Percentiles rank a stretch among this genome's conserved stretches.
Conservation (phyloP, 2,329 filamentous ascomycete genomes). For the Aspergillus texensis region DNA sequence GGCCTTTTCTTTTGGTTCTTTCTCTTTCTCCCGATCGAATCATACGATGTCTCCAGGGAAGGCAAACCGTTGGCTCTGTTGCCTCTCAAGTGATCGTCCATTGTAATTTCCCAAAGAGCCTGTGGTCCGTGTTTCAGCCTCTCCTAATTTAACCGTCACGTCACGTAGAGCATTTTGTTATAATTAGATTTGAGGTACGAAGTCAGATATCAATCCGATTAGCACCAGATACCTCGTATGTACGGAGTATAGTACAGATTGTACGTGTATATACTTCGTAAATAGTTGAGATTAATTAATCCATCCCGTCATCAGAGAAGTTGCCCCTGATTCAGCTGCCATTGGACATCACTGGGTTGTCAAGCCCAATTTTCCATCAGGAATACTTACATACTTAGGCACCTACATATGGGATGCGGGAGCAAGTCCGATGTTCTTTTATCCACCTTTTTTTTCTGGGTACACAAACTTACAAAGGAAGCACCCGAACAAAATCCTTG, state of each 20-base stretch:
- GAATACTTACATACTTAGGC: neutral
- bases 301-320: neutral
- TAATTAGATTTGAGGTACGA: neutral
- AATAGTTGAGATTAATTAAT: neutral
- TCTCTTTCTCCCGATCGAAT: neutral
- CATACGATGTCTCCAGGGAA: constrained; percentile 10
- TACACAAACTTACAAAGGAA: neutral
- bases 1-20: neutral
- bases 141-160: neutral
- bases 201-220: neutral
- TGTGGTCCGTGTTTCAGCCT: constrained; percentile 24
- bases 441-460: neutral
- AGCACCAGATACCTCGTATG: neutral
- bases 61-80: constrained; percentile 10
- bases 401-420: neutral
- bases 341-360: neutral
- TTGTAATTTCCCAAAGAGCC: constrained; percentile 19
- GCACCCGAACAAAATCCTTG: constrained; percentile 15
- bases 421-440: neutral
- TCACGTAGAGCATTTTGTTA: neutral
- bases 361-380: neutral
- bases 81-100: neutral
- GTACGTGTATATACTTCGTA: neutral
- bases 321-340: neutral
- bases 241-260: too few species aligned